Conservation (phyloP, 208 protist species). For the Leishmania gerbilli region DNA sequence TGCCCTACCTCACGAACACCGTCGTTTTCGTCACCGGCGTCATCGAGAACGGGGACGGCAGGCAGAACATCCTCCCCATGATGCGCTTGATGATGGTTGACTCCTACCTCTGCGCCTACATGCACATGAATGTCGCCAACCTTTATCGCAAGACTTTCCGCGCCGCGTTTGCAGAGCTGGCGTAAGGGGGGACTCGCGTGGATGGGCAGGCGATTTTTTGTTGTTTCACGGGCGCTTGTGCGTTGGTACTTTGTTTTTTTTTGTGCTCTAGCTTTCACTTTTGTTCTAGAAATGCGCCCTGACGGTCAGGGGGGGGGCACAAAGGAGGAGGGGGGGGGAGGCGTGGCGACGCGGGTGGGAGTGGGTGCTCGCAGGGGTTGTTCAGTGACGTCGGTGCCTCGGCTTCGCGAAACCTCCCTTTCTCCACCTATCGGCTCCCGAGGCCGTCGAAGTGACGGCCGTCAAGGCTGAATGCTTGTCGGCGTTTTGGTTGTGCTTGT, state of each 20-base stretch:
- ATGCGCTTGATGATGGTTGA: slow-evolving; percentile 23
- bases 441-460: background rate
- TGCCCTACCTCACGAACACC: slow-evolving; percentile 22
- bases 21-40: slow-evolving; percentile 25
- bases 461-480: background rate
- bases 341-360: background rate
- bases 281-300: background rate
- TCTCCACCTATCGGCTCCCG: background rate
- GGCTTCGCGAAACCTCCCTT: background rate
- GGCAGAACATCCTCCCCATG: slow-evolving; percentile 22
- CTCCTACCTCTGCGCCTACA: slow-evolving; percentile 20
- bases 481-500: background rate
- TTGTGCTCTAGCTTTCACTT: background rate
- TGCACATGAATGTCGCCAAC: slow-evolving; percentile 8
- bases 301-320: background rate
- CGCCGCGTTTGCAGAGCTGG: slow-evolving; percentile 3
- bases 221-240: background rate
- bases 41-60: slow-evolving; percentile 7
- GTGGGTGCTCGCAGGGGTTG: background rate
- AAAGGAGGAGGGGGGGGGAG: background rate
- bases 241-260: background rate
- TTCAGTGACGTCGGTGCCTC: background rate
- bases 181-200: background rate
- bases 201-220: background rate
- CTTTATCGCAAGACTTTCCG: slow-evolving; percentile 14